Evolutionary conservation across 164 flowering plant genomes (phyloP), one percentile per base, ranked within the genome.

Genomic region (Pachysandra terminalis): DNA sequence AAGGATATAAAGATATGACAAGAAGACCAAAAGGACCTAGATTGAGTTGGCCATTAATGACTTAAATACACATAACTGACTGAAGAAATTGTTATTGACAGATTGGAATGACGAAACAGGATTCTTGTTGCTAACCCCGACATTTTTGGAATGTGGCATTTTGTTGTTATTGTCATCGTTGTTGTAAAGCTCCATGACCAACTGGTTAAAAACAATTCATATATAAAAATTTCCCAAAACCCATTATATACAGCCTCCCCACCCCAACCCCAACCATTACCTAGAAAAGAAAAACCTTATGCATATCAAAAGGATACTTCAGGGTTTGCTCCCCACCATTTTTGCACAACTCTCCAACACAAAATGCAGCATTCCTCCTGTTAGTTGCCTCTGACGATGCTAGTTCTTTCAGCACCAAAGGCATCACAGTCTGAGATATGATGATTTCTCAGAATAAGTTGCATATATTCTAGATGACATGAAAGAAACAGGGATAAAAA

Each of bases 341-440:
- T 80, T 83, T 92, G 81, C 96, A 89, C 67, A 95, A 68, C 74
- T 95, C 98, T 54, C 98, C 98, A 68, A 81, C 96, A 81, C 97
- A 95, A 76, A 95, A 95, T 73, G 98, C 98, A 66, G 97, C 99
- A 89, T 95, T 95, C 71, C 99, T 86, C 78, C 97, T 75, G 64
- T 95, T 95, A 25, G 98, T 90, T 79, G 93, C 86, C 19, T 84
- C 91, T 0, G 97, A 77, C n/a, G 99, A 90, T 56, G 79, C 84
- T 68, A 95, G 68, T 77, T 95, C 99, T 84, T 90, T 95, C 64
- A 92, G 77, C 32, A 81, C 97, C 77, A 95, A 77, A 55, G 91
- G 94, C 91, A 95, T 88, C 75, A 95, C 76, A 62, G 77, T 78
- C 99, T 95, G 86, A 74, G 75, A 75, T 68, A 75, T n/a, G 57